These are phyloP conservation scores for Ascoidea asiatica DNA, from an alignment of 805 yeast species.

Conservation along the genomic window DNA sequence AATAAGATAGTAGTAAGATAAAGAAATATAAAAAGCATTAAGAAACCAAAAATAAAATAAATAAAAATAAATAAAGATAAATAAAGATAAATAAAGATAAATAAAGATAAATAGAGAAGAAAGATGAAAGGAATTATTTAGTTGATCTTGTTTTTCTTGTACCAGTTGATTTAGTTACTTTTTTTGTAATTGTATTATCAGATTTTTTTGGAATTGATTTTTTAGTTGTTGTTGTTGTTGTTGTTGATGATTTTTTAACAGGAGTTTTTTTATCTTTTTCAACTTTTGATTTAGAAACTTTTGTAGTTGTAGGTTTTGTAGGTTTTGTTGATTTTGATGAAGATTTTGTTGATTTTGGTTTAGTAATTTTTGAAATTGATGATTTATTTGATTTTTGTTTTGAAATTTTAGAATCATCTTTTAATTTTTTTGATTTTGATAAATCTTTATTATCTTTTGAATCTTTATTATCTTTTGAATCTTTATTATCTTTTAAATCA, in stretches of 20 bases:
- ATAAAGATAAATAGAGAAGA: not conserved
- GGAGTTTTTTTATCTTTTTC: conserved; percentile 9
- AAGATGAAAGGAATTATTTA: not conserved
- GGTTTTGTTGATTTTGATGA: conserved; percentile 16
- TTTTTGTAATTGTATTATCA: conserved; percentile 13
- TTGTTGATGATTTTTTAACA: conserved; percentile 9
- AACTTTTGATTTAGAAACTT: conserved; percentile 12
- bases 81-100: not conserved
- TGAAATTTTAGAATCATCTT: conserved; percentile 16
- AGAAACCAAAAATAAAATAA: not conserved
- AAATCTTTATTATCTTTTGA: conserved; percentile 22
- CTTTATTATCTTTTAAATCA: too few relatives aligned
- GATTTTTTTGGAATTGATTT: conserved; percentile 10
- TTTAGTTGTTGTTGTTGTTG: conserved; percentile 11
- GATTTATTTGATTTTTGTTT: conserved; percentile 17
- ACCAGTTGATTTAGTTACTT: conserved; percentile 3
- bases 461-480: too few relatives aligned
- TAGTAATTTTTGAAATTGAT: conserved; percentile 16
- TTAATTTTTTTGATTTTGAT: conserved; percentile 17
- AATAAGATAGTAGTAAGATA: too few relatives aligned
- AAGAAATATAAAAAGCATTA: not conserved
- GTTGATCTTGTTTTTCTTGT: conserved; percentile 1
- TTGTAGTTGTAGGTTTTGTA: conserved; percentile 19
- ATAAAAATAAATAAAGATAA: too few relatives aligned
- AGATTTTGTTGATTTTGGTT: conserved; percentile 18